These are phyloP conservation scores for Dactylonectria macrodidyma DNA, from an alignment of 2,329 filamentous ascomycete species.

Conservation along the genomic window DNA sequence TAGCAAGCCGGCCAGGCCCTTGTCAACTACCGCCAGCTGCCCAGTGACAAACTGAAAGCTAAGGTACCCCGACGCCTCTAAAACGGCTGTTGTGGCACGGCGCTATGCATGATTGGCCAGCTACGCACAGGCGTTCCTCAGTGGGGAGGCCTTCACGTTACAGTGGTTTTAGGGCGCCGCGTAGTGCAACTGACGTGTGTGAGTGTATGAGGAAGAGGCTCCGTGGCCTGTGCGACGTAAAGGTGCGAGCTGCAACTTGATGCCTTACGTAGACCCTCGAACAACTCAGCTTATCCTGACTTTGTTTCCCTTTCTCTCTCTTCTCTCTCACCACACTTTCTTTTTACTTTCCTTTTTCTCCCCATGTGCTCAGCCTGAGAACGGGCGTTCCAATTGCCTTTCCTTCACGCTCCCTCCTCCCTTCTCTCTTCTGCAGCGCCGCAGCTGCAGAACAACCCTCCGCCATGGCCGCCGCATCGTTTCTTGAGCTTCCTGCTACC, in stretches of 20 bases:
- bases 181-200: neutral
- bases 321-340: neutral
- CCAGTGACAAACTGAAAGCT: too few species aligned
- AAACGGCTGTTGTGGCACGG: conserved; percentile 10
- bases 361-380: conserved; percentile 17
- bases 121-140: neutral
- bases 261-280: neutral
- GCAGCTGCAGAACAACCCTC: conserved; percentile 23
- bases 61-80: conserved; percentile 2
- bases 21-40: neutral
- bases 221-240: neutral
- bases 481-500: conserved; percentile 52
- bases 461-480: conserved; percentile 37
- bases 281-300: neutral
- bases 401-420: conserved; percentile 3
- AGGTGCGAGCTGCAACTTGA: neutral
- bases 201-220: neutral
- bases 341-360: neutral
- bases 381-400: conserved; percentile 1
- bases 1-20: too few species aligned
- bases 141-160: neutral
- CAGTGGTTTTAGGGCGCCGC: neutral
- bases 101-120: conserved; percentile 22
- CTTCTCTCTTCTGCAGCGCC: conserved; percentile 26
- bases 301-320: conserved; percentile 3